A percentile compares a stretch with the other conserved stretches of the same genome.
Conservation (phyloP, 768 basidiomycete genomes). For the Inosperma sp. region DNA sequence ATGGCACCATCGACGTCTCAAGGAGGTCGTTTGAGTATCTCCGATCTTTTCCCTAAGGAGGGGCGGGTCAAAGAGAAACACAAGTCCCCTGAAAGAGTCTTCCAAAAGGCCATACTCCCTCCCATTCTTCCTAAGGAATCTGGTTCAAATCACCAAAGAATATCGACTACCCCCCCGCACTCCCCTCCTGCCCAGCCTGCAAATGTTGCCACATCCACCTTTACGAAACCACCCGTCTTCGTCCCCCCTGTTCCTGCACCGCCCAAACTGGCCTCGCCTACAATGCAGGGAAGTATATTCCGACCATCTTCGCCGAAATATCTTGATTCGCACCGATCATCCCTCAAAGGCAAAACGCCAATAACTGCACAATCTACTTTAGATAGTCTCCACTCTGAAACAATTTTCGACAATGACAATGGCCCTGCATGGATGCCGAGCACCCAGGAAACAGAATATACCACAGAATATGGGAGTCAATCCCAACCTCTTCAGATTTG, state of each 20-base stretch:
- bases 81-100: slow-evolving; percentile 25
- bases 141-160: slow-evolving; percentile 31
- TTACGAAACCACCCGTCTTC: slow-evolving; percentile 57
- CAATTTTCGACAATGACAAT: slow-evolving; percentile 41
- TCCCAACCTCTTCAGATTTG: slow-evolving; percentile 31
- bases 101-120: slow-evolving; percentile 18
- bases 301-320: no score
- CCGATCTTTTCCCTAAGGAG: slow-evolving; percentile 51
- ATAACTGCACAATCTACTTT: slow-evolving; percentile 52
- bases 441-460: slow-evolving; percentile 58
- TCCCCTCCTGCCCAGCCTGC: slow-evolving; percentile 40
- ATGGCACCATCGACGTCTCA: slow-evolving; percentile 18
- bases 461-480: slow-evolving; percentile 35
- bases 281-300: no score
- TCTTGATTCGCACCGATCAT: slow-evolving; percentile 32
- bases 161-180: slow-evolving; percentile 53
- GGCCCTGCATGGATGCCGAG: slow-evolving; percentile 51
- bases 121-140: slow-evolving; percentile 1
- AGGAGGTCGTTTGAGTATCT: slow-evolving; percentile 48
- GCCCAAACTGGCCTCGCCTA: slow-evolving; percentile 13
- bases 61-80: slow-evolving; percentile 33
- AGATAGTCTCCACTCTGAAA: slow-evolving; percentile 48
- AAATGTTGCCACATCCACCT: slow-evolving; percentile 45
- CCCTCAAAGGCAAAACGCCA: slow-evolving; percentile 26
- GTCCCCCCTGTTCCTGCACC: slow-evolving; percentile 38